Base-by-base conservation (phyloP, 352 stramenopile genomes). In the Thalassiosira oceanica region DNA sequence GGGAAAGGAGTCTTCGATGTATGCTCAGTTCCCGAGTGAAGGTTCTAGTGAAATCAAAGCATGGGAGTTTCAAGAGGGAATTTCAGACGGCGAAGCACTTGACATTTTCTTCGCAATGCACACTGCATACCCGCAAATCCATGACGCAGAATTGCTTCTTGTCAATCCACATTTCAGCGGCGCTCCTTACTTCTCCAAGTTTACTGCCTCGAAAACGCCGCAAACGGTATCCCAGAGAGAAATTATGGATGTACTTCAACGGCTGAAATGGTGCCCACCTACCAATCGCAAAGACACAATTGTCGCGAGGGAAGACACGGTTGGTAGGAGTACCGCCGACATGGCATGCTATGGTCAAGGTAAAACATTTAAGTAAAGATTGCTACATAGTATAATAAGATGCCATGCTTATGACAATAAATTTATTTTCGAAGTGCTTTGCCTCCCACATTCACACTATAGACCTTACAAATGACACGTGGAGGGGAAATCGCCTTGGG, bases 121-220 rank as follows among this genome's bases (percentile, higher is more conserved):
- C 27, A 53, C 44, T 3, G 44, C 44, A 18, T 18, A 37, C 44
- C 44, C 44, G 23, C 18, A 53, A 53, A 13, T 53, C 6, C 7
- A 53, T 53, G 5, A 3, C 8, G 5, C 44, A 13, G 44, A 53
- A 24, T 24, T 53, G 20, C 23, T 53, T 8, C 16, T 53, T 18
- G 44, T 53, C 44, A 53, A 53, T 53, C 44, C 44, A 24, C 44
- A 53, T 13, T 53, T 53, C 16, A 53, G 26, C 18, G 18, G 16
- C 20, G 20, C 44, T 3, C 5, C 20, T 8, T 53, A 53, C 27
- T 18, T 4, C 44, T 33, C 7, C 3, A 43, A 53, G 7, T 24
- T 53, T 8, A 33, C 16, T 8, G 16, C 5, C 8, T 37, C 26
- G 8, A 43, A 11, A 13, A 53, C 7, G 44, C 7, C 16, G 33